phyloP scores from a whole-genome alignment of 192 early-diverging fungal genomes.

The Borealophlyctis nickersoniae region DNA sequence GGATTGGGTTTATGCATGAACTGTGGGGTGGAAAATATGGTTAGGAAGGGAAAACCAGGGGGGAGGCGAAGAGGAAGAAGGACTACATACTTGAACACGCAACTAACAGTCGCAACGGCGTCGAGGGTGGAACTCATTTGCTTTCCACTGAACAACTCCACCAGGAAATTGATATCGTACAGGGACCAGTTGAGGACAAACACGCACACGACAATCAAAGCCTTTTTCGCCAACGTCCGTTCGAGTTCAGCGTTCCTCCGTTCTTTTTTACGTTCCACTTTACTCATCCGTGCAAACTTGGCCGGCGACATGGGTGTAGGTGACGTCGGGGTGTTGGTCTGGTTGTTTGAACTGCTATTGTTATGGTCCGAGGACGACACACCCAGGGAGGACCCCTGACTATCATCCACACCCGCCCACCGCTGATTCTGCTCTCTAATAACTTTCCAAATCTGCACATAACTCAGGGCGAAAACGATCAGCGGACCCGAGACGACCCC shows the following conservation, averaged over 20 bases:
- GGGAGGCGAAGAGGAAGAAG: no score
- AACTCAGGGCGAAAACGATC: not conserved
- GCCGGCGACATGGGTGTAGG: no score
- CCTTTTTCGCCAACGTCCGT: not conserved
- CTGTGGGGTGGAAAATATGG: not conserved
- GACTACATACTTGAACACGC: no score
- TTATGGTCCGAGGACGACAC: no score
- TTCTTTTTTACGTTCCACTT: no score
- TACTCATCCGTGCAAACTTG: no score
- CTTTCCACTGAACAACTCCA: not conserved
- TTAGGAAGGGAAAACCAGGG: no score
- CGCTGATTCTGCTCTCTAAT: not conserved
- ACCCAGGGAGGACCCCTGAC: no score
- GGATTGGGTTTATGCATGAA: slow-evolving; percentile 4
- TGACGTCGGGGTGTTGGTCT: no score
- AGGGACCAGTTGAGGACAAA: slow-evolving; percentile 2
- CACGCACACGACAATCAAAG: not conserved
- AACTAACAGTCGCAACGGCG: not conserved
- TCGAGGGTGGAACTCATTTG: not conserved
- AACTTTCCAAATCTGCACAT: not conserved
- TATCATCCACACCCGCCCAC: not conserved
- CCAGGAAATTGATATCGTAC: slow-evolving; percentile 6
- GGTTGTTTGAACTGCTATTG: no score
- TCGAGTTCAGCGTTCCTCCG: no score
- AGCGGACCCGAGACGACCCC: not conserved